These are phyloP conservation scores for Solanum chmielewskii DNA, from an alignment of 257 asterid species.

Conservation along the genomic window DNA sequence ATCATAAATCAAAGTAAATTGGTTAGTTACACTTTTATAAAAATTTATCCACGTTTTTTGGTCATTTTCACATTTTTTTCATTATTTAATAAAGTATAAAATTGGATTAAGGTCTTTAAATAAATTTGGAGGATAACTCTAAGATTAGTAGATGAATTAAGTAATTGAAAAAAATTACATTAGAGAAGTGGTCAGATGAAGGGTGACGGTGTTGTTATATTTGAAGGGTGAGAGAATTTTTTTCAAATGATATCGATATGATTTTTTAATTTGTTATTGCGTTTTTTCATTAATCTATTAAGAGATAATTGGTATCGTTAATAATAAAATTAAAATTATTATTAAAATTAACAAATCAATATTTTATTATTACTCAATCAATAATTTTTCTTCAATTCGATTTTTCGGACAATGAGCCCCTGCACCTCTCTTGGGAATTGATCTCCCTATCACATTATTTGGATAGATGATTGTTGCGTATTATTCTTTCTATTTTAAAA, in stretches of 20 bases:
- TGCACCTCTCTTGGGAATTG: not conserved
- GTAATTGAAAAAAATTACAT: not conserved
- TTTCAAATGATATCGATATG: too few species aligned
- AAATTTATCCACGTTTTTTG: not conserved
- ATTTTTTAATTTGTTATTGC: too few species aligned
- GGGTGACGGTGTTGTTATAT: not conserved
- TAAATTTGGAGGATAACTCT: too few species aligned
- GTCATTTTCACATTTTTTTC: not conserved
- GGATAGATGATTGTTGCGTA: not conserved
- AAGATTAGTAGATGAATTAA: too few species aligned
- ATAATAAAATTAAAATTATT: too few species aligned
- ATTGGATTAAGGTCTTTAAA: not conserved
- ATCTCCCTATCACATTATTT: not conserved
- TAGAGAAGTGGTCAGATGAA: not conserved
- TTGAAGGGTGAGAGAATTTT: too few species aligned
- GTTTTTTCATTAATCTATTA: too few species aligned
- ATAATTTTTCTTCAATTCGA: too few species aligned
- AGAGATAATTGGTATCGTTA: too few species aligned
- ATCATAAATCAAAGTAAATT: not conserved
- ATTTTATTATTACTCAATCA: too few species aligned
- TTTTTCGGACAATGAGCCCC: not conserved
- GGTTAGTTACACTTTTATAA: not conserved
- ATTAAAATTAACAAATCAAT: too few species aligned
- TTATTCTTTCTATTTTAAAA: accelerated
- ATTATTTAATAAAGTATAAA: too few species aligned